Base-by-base conservation (phyloP, 2,329 filamentous ascomycete species). In the Aspergillus floridensis region DNA sequence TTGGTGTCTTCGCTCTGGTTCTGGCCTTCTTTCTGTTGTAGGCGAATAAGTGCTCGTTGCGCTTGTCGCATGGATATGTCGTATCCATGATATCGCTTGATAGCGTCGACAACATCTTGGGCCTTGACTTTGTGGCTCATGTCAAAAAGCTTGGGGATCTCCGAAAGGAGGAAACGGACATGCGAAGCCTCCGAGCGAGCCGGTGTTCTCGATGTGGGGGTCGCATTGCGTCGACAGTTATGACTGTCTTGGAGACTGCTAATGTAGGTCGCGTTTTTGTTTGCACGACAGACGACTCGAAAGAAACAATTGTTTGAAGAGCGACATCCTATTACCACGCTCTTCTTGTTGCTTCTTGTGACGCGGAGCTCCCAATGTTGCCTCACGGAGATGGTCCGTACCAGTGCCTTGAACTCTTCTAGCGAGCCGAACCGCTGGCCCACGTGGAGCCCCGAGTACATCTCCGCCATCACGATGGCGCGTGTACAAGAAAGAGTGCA, bases 301-400 rank as follows among this genome's bases (percentile, higher is more conserved):
- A 76, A 77, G 57, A 66, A 73, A 63, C 74, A 76, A 67, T 71
- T 75, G 62, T 66, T 59, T 31, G 71, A 73, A 6, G 74, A 76
- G 49, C 74, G 72, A 63, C 74, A 77, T 32, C 74, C 73, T 55
- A 77, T 69, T n/a, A 76, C 73, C 53, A 76, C 74, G 49, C 73
- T 76, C 55, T 77, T 76, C 60, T 74, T 75, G 59, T 77, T 76
- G 65, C 74, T 77, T 50, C 74, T 70, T 52, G 72, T 68, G 41
- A 77, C 74, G 32, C 74, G 71, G 44, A 77, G 71, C 58, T 76
- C 74, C 75, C 75, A 77, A 58, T 76, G 73, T 48, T 76, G 74
- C 21, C 72, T 67, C 35, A 77, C 74, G n/a, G 75, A 77, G 59
- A 76, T 75, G 60, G 67, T 75, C 54, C 74, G 73, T 58, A 76